phyloP scores from a whole-genome alignment of 768 basidiomycete species.

The Tricholomella constricta region DNA sequence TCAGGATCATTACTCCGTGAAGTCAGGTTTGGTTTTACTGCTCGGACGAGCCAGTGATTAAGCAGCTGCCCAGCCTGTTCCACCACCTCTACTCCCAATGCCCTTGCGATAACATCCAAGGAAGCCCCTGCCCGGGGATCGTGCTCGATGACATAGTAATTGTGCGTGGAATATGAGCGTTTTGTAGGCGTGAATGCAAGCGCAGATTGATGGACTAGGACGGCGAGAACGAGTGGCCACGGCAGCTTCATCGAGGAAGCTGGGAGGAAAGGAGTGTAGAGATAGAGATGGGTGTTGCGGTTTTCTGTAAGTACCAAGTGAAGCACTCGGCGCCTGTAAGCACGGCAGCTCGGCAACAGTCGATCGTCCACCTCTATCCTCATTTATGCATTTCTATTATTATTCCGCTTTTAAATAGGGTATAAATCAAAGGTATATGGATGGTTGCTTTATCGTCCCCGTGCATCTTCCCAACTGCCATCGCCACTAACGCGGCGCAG shows the following conservation, averaged over 20 bases:
- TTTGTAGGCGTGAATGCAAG: constrained; percentile 43
- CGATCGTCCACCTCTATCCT: not conserved
- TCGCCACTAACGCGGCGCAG: not conserved
- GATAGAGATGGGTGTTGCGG: not conserved
- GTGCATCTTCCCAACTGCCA: not conserved
- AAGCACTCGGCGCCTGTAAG: too few relatives aligned
- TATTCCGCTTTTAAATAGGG: not conserved
- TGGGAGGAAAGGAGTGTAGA: constrained; percentile 12
- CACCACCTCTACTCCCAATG: constrained; percentile 80
- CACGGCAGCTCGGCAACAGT: not conserved
- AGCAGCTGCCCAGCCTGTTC: constrained; percentile 84
- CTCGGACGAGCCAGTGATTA: constrained; percentile 82
- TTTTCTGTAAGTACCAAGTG: not conserved
- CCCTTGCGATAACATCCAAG: constrained; percentile 66
- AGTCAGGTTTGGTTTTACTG: constrained; percentile 39
- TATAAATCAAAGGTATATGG: not conserved
- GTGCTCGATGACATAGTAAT: constrained; percentile 84
- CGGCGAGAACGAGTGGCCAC: constrained; percentile 29
- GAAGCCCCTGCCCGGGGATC: constrained; percentile 45
- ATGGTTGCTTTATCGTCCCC: constrained; percentile 1
- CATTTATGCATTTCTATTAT: not conserved
- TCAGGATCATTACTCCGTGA: constrained; percentile 41
- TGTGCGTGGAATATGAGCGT: constrained; percentile 60
- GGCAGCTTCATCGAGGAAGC: constrained; percentile 29
- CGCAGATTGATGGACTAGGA: constrained; percentile 31